These are phyloP conservation scores for Rhynchosporium agropyri DNA, from an alignment of 2,329 filamentous ascomycete species.

Conservation along the genomic window DNA sequence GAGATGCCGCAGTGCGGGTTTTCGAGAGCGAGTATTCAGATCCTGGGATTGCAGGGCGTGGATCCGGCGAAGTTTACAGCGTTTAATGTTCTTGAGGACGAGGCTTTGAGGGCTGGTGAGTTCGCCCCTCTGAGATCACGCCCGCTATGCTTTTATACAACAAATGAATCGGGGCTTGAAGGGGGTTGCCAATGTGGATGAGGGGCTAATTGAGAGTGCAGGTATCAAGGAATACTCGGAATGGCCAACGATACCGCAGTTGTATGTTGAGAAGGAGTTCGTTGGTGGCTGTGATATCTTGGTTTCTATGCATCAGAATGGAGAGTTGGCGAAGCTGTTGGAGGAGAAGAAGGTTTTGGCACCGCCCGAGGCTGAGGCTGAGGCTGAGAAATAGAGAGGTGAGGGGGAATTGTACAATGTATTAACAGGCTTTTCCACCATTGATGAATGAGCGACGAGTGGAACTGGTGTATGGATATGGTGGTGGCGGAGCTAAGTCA, in stretches of 20 bases:
- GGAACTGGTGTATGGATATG: background rate
- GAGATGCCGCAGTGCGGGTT: constrained; percentile 97
- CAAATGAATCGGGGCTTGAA: background rate
- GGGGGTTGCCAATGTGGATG: background rate
- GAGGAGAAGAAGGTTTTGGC: constrained; percentile 88
- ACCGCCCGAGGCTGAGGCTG: constrained; percentile 30
- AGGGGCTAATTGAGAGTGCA: constrained; percentile 43
- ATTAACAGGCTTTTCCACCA: constrained; percentile 18
- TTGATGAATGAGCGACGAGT: background rate
- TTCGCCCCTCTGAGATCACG: too few species aligned
- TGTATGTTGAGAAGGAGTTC: constrained; percentile 95
- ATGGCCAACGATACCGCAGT: constrained; percentile 97
- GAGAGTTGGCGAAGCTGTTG: constrained; percentile 86
- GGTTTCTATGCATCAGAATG: constrained; percentile 95
- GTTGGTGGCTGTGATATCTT: constrained; percentile 97
- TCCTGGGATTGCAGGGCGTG: constrained; percentile 91
- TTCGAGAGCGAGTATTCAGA: constrained; percentile 92
- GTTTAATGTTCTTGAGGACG: constrained; percentile 94
- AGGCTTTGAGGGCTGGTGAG: constrained; percentile 79
- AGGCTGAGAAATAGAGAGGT: constrained; percentile 19
- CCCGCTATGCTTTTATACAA: constrained; percentile 16
- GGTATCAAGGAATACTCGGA: constrained; percentile 99
- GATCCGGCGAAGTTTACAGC: constrained; percentile 96
- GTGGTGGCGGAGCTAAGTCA: background rate
- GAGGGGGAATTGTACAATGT: constrained; percentile 15